phyloP scores from a whole-genome alignment of 129 eudicot species.

The Pseudognaphalium luteoalbum region DNA sequence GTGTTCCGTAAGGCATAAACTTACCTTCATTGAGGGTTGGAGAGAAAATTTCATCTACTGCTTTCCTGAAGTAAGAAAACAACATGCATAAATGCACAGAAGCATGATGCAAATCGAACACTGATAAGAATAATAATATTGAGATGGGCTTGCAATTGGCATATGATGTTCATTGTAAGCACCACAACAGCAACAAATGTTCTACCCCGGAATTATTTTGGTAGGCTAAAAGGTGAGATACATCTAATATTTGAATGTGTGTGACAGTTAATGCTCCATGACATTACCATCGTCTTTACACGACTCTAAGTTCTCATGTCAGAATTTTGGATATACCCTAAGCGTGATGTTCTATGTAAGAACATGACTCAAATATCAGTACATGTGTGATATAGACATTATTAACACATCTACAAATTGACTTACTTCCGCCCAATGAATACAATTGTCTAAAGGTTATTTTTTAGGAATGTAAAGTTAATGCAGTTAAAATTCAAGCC shows the following conservation, averaged over 20 bases:
- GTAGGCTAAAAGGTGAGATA: not conserved
- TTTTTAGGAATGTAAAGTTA: too few species aligned
- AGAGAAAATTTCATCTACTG: constrained; percentile 50
- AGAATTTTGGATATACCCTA: not conserved
- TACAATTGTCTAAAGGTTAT: too few species aligned
- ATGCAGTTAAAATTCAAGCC: too few species aligned
- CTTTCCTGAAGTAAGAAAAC: constrained; percentile 55
- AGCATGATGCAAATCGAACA: not conserved
- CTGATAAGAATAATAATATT: not conserved
- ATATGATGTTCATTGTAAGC: too few species aligned
- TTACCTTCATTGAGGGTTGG: constrained; percentile 75
- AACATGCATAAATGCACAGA: constrained; percentile 17
- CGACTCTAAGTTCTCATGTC: not conserved
- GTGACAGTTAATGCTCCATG: not conserved
- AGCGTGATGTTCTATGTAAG: not conserved
- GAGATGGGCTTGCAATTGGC: too few species aligned
- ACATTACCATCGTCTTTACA: not conserved
- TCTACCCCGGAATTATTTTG: not conserved
- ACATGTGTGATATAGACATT: not conserved
- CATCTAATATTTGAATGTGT: not conserved
- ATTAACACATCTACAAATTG: not conserved
- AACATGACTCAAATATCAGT: not conserved
- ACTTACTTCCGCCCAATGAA: not conserved
- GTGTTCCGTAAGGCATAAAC: constrained; percentile 18
- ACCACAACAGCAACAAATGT: not conserved